These are phyloP conservation scores for Nicotiana sylvestris DNA, from an alignment of 257 asterid genomes.

Conservation along the genomic window DNA sequence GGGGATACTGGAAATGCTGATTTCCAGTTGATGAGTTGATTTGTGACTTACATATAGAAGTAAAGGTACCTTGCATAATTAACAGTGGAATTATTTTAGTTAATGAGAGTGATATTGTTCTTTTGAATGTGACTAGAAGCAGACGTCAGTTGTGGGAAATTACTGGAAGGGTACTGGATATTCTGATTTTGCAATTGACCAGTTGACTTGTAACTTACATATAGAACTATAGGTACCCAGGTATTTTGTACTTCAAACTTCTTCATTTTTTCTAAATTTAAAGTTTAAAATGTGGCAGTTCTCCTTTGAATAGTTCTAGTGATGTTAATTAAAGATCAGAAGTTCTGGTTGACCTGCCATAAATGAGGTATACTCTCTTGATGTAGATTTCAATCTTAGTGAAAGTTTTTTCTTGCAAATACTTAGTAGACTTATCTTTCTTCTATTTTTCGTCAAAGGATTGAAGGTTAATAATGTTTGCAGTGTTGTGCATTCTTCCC, in stretches of 20 bases:
- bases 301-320: neutral
- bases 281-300: neutral
- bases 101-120: neutral
- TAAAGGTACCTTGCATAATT: neutral
- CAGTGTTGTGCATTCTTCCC: neutral
- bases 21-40: too few relatives aligned
- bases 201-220: neutral
- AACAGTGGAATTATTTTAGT: neutral
- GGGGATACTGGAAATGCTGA: neutral
- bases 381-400: neutral
- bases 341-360: neutral
- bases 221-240: neutral
- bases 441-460: neutral
- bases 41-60: neutral
- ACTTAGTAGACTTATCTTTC: neutral
- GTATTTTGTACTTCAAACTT: neutral
- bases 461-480: neutral
- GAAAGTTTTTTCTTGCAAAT: neutral
- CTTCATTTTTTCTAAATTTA: neutral
- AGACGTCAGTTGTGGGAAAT: neutral
- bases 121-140: neutral
- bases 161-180: neutral
- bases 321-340: neutral
- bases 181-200: neutral
- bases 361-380: conserved; percentile 1